These are phyloP conservation scores for Saccharomycopsis microspora DNA, from an alignment of 805 yeast genomes.

Conservation along the genomic window DNA sequence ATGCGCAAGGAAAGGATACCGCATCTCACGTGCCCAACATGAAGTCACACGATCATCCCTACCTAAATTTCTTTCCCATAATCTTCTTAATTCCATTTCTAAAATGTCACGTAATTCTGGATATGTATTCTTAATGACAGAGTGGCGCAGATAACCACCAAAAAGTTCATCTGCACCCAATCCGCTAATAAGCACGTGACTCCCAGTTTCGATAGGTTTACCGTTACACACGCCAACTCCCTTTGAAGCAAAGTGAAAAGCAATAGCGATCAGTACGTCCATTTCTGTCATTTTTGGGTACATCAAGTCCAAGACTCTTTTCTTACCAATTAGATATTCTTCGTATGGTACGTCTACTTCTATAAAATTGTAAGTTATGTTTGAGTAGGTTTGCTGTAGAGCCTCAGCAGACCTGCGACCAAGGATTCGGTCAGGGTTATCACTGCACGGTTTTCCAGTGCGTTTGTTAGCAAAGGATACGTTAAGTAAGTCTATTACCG, in stretches of 20 bases:
- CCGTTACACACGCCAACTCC: constrained; percentile 30
- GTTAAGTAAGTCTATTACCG: constrained; percentile 61
- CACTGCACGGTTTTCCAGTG: constrained; percentile 41
- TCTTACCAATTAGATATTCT: constrained; percentile 41
- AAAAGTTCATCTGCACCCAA: constrained; percentile 95
- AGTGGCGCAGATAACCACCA: constrained; percentile 92
- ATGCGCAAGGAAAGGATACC: constrained; percentile 78
- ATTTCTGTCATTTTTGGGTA: constrained; percentile 82
- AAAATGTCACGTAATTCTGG: constrained; percentile 26
- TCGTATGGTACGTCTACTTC: constrained; percentile 68
- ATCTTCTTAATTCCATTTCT: constrained; percentile 35
- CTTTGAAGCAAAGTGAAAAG: constrained; percentile 83
- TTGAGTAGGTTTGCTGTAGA: constrained; percentile 33
- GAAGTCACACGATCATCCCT: constrained; percentile 87
- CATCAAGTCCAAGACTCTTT: constrained; percentile 53
- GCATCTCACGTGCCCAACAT: constrained; percentile 77
- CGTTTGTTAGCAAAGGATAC: constrained; percentile 92
- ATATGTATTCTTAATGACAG: constrained; percentile 15
- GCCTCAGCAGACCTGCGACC: constrained; percentile 53
- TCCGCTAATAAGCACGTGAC: constrained; percentile 78
- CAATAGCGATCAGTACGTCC: constrained; percentile 93
- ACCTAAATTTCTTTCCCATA: constrained; percentile 73
- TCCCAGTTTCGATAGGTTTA: constrained; percentile 11
- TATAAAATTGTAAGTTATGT: constrained; percentile 34
- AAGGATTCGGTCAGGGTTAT: constrained; percentile 80